Base-by-base conservation (phyloP, 805 yeast species). In the Ogataea trehalophila region DNA sequence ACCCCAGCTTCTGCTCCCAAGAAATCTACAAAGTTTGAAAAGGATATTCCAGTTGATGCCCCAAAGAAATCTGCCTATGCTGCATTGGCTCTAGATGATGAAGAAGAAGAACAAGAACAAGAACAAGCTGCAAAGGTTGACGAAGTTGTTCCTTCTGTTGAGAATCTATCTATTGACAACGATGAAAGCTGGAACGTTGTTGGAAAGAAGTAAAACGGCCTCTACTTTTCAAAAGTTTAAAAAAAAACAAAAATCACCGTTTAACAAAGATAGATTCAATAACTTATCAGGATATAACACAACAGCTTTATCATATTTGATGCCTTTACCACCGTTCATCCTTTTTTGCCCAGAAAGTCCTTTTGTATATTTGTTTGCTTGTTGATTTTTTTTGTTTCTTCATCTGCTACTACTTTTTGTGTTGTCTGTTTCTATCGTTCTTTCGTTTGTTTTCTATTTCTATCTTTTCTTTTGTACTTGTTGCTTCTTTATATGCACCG, bases 81-180 rank as follows among this genome's bases (percentile, higher is more conserved):
- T 42, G 80, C 80, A 22, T 66, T 80, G 60, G 69, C 76, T 44
- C 62, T 60, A 45, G 81, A 79, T 33, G 81, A 73, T 45, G 83
- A 79, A 4, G 65, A 58, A 5, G 80, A 74, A 2, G 65, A 58
- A 6, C 79, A 74, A 3, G 80, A 74, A 1, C 66, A 61, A 22
- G 29, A 39, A 18, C 41, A 33, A 40, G 35, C 68, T 39, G 68
- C 67, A 46, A 58, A 31, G 29, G 44, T 44, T 44, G 45, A 46
- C 26, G 50, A 50, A 33, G 15, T 43, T 43, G 54, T 33, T 15
- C 39, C 46, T 5, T 43, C 36, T 40, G 62, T 79, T 29, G 70
- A 71, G 37, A 58, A 65, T 34, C 61, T 77, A 54, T 50, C 71
- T 37, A 69, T 75, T 29, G 63, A 59, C 6, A 58, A 58, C 44